Evolutionary conservation across 2,329 filamentous ascomycete species (phyloP).

Genomic region (Lasiodiplodia hormozganensis): DNA sequence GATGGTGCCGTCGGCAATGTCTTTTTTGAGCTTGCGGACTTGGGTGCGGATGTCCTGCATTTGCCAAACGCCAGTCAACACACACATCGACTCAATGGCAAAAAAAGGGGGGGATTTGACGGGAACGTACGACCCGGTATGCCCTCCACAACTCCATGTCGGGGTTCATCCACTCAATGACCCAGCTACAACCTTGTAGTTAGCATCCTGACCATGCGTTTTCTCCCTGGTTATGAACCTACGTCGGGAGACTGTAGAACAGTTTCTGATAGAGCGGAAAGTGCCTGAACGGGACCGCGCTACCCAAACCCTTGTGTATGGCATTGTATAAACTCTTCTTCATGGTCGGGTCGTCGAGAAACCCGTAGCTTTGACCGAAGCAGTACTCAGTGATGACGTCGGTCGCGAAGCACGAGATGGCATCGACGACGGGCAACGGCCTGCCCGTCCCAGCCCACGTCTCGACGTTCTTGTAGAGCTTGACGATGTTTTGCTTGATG

Average conservation of each 20-base stretch:
- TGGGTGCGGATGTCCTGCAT: constrained; percentile 7
- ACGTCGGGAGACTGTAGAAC: constrained; percentile 9
- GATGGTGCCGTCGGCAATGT: background rate
- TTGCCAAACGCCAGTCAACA: background rate
- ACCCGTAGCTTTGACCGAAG: constrained; percentile 33
- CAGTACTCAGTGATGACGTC: constrained; percentile 36
- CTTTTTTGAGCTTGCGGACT: constrained; percentile 7
- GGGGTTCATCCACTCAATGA: constrained; percentile 17
- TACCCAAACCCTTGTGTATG: constrained; percentile 22
- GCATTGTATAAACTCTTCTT: constrained; percentile 33
- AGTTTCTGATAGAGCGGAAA: constrained; percentile 8
- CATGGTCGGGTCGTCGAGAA: constrained; percentile 31
- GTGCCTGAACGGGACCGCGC: constrained; percentile 10
- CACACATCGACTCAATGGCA: background rate
- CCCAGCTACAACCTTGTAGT: background rate
- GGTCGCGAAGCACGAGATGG: constrained; percentile 31
- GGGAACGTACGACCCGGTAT: background rate
- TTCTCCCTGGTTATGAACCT: background rate
- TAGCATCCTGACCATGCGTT: background rate
- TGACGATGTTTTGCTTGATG: constrained; percentile 29
- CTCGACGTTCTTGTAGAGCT: constrained; percentile 30
- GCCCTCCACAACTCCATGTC: constrained; percentile 12
- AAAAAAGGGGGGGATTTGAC: background rate
- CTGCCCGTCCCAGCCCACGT: constrained; percentile 25
- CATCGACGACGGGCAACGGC: constrained; percentile 29